Conservation (phyloP, 345 rosid species). For the Aegle marmelos region DNA sequence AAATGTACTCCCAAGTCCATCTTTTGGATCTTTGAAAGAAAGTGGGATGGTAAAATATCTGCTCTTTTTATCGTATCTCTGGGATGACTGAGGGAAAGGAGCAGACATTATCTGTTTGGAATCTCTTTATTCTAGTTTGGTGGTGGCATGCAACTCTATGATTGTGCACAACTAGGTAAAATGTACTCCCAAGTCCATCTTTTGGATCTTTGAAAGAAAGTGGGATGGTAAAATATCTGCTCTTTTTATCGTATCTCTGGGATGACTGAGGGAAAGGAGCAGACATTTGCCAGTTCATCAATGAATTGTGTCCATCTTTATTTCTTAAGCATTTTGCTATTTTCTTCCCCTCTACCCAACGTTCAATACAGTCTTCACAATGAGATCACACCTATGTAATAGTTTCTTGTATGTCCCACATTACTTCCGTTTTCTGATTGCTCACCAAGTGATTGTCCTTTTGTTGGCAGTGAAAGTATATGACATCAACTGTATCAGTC, state of each 20-base stretch:
- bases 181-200: neutral
- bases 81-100: no score
- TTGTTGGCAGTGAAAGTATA: neutral
- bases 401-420: neutral
- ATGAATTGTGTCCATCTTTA: neutral
- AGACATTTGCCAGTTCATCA: neutral
- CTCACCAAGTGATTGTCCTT: neutral
- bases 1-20: no score
- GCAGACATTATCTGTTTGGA: no score
- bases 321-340: neutral
- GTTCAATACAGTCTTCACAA: neutral
- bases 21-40: no score
- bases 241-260: neutral
- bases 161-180: no score
- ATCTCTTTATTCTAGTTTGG: no score
- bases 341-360: neutral
- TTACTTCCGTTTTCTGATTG: neutral
- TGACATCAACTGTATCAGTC: neutral
- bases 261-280: neutral
- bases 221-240: neutral
- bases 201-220: neutral
- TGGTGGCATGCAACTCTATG: no score
- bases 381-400: neutral
- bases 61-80: no score
- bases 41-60: no score